Evolutionary conservation across 768 basidiomycete species (phyloP), one percentile per base, ranked within the genome.

Genomic region (Kwoniella dendrophila): DNA sequence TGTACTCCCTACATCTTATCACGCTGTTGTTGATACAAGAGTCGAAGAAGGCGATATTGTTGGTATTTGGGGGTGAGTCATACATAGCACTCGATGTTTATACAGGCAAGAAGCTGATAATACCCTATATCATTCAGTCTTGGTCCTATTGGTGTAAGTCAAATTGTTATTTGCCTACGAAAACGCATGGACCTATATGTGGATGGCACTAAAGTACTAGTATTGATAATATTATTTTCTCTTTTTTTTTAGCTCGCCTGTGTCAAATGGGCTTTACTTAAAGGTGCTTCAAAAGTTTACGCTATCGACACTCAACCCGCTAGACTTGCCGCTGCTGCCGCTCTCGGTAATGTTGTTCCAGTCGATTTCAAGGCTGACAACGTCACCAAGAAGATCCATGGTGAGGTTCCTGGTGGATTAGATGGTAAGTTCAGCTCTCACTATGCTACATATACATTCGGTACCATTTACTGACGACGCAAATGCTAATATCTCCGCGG

Each of bases 1-100:
- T 53, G 75, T 90, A 40, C 80, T 90, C 5, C 85, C 86, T 1
- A 90, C 89, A 0, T 85, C 85, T 14, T 90, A 90, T 75, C 88
- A 92, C 77, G 80, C 83, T 22, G 86, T 90, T 24, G 84, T 85
- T 20, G 88, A 89, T 73, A 87, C 87, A 0, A 86, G 86, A 3
- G 86, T 91, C n/a, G 81, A 86, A 45, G 77, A 86, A 66, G 89
- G 88, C 3, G 87, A 90, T 65, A 81, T 84, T 14, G 87, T 89
- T 56, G 87, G 84, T 22, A 82, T 89, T 16, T 89, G 88, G 88
- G 86, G 86, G 68, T 56, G 82, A 79, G 41, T 49, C n/a, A 29
- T 56, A 6, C 26, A 43, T 14, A 14, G 33, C n/a, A 36, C 1
- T 45, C 24, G 2, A 18, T 38, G 41, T 56, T 45, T 27, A 55